phyloP scores from a whole-genome alignment of 2,329 filamentous ascomycete species.

The Calonectria crousiana region DNA sequence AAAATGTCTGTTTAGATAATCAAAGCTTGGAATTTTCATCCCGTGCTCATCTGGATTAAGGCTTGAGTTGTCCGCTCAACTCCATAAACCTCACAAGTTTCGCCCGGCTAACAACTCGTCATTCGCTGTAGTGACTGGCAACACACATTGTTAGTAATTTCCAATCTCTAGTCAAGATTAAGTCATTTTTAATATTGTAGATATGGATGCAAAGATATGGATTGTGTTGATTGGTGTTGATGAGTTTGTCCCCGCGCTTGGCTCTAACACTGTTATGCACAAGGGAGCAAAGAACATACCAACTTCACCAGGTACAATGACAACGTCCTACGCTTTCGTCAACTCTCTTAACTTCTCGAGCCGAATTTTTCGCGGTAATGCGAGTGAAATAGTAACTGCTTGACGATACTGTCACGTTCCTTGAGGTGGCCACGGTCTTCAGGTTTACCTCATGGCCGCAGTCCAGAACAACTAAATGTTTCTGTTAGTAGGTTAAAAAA shows the following conservation, averaged over 20 bases:
- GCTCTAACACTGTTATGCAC: neutral
- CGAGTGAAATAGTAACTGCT: too few species aligned
- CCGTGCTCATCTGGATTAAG: neutral
- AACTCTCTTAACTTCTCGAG: too few species aligned
- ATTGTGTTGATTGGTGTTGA: neutral
- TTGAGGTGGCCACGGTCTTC: too few species aligned
- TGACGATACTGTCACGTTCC: too few species aligned
- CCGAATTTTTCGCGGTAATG: too few species aligned
- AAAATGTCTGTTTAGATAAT: fast-evolving
- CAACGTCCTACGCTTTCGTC: too few species aligned
- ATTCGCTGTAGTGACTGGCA: neutral
- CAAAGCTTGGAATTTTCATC: neutral
- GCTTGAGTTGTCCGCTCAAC: neutral
- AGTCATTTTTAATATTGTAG: neutral
- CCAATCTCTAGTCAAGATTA: neutral
- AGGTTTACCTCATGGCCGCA: too few species aligned
- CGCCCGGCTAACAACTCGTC: neutral
- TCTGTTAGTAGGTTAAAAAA: too few species aligned
- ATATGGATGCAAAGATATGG: neutral
- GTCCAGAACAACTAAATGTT: too few species aligned
- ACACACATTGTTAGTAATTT: neutral
- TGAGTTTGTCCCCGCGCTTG: neutral
- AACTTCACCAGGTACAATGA: too few species aligned
- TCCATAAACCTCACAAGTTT: too few species aligned
- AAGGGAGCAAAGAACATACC: too few species aligned